Conservation (phyloP, 495 filamentous ascomycete genomes). For the Aspergillus haitiensis region DNA sequence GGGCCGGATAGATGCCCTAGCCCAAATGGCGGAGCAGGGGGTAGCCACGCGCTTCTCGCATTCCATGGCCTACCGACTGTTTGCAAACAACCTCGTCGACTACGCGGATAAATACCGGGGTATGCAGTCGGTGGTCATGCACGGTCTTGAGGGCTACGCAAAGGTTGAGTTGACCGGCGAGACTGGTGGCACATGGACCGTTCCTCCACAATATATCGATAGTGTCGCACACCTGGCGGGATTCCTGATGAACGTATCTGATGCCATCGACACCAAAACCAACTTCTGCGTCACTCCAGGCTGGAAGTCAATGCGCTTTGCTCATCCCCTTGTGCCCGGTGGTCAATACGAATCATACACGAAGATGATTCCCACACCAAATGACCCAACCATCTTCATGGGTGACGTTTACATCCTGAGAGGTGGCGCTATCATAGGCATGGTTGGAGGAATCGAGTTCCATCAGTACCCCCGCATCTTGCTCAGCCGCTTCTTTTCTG, state of each 20-base stretch:
- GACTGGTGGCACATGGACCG: conserved; percentile 9
- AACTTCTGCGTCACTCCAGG: conserved; percentile 49
- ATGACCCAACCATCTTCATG: conserved; percentile 27
- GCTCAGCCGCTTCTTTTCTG: too few species aligned
- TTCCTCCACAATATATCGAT: conserved; percentile 49
- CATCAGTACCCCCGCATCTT: conserved; percentile 13
- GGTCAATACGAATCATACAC: conserved; percentile 45
- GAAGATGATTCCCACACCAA: conserved; percentile 40
- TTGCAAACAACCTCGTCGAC: conserved; percentile 35
- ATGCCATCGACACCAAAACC: conserved; percentile 46
- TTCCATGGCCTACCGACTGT: conserved; percentile 26
- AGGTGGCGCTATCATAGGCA: conserved; percentile 35
- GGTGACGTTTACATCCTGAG: conserved; percentile 49
- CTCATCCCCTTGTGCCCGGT: conserved; percentile 22
- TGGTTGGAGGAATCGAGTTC: conserved; percentile 37
- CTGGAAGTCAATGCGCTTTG: conserved; percentile 40
- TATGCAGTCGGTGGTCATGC: conserved; percentile 39
- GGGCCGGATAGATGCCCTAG: conserved; percentile 53
- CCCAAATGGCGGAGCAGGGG: conserved; percentile 22
- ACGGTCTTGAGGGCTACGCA: conserved; percentile 41
- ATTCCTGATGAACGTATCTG: conserved; percentile 56
- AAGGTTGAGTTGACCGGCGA: conserved; percentile 33
- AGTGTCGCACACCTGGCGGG: conserved; percentile 53
- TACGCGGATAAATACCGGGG: conserved; percentile 39
- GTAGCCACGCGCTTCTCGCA: conserved; percentile 26